phyloP scores from a whole-genome alignment of 805 yeast species.

The Hanseniaspora valbyensis region DNA sequence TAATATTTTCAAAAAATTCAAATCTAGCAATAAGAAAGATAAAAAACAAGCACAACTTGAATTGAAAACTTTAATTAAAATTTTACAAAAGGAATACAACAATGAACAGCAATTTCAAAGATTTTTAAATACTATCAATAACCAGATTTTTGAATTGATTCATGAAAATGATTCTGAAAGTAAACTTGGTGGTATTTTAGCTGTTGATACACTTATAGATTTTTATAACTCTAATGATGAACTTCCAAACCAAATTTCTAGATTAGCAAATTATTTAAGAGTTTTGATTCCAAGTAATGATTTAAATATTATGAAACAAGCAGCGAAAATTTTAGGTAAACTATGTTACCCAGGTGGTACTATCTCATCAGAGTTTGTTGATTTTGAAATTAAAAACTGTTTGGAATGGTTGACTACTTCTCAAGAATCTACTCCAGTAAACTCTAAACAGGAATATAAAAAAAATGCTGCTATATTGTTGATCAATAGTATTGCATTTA shows the following conservation, averaged over 20 bases:
- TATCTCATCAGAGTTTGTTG: constrained; percentile 83
- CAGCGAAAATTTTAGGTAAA: constrained; percentile 79
- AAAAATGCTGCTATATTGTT: constrained; percentile 85
- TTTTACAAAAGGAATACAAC: constrained; percentile 69
- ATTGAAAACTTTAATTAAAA: constrained; percentile 54
- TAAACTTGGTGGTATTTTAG: constrained; percentile 81
- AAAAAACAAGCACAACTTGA: constrained; percentile 52
- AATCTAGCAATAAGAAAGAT: constrained; percentile 29
- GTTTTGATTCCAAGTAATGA: constrained; percentile 73
- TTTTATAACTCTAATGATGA: constrained; percentile 76
- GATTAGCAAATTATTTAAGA: constrained; percentile 81
- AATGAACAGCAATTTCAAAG: constrained; percentile 63
- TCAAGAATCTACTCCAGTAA: constrained; percentile 29
- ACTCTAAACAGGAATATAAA: constrained; percentile 69
- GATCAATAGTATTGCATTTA: constrained; percentile 70
- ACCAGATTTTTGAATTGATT: constrained; percentile 72
- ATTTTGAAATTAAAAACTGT: constrained; percentile 77
- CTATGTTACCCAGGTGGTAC: constrained; percentile 84
- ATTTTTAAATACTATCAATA: constrained; percentile 75
- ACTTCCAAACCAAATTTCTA: constrained; percentile 73
- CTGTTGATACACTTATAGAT: constrained; percentile 77
- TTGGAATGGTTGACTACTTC: constrained; percentile 78
- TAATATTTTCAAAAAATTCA: constrained; percentile 31
- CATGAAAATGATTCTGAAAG: constrained; percentile 62
- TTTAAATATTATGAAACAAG: constrained; percentile 70